Evolutionary conservation across 148 eudicot species (phyloP).

Genomic region (Camellia japonica): DNA sequence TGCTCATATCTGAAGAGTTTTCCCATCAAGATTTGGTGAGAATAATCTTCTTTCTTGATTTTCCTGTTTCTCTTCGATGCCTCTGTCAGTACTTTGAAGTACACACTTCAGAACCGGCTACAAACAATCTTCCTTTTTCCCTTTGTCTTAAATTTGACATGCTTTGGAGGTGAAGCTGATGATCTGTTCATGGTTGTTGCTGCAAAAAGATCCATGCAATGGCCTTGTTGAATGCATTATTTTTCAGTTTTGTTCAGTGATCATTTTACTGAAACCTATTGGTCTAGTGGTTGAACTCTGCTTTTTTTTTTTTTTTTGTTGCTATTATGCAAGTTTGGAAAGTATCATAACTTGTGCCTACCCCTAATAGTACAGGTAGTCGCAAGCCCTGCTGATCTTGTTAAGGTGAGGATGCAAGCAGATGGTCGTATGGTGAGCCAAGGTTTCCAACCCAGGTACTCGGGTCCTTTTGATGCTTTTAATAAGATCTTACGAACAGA

Average conservation of each 20-base stretch:
- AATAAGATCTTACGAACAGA: constrained; percentile 55
- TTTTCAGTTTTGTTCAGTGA: background rate
- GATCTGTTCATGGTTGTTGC: background rate
- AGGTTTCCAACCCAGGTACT: constrained; percentile 66
- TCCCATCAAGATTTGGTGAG: background rate
- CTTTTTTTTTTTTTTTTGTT: background rate
- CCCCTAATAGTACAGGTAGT: constrained; percentile 54
- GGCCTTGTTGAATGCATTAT: background rate
- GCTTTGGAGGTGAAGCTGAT: constrained; percentile 2
- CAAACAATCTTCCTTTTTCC: background rate
- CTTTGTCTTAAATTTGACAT: background rate
- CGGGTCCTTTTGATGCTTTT: constrained; percentile 62
- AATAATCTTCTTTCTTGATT: background rate
- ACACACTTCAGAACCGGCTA: background rate
- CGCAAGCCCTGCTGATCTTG: constrained; percentile 93
- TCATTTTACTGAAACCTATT: constrained; percentile 8
- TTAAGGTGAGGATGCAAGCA: constrained; percentile 93
- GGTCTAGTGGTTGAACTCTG: background rate
- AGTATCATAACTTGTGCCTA: constrained; percentile 13
- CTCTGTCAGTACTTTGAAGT: too few species aligned
- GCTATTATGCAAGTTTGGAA: background rate
- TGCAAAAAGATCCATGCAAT: background rate
- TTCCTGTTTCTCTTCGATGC: too few species aligned
- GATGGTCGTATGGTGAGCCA: constrained; percentile 59
- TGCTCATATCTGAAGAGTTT: background rate